Base-by-base conservation (phyloP, 108 stramenopile species). In the Halocafeteria seosinensis region DNA sequence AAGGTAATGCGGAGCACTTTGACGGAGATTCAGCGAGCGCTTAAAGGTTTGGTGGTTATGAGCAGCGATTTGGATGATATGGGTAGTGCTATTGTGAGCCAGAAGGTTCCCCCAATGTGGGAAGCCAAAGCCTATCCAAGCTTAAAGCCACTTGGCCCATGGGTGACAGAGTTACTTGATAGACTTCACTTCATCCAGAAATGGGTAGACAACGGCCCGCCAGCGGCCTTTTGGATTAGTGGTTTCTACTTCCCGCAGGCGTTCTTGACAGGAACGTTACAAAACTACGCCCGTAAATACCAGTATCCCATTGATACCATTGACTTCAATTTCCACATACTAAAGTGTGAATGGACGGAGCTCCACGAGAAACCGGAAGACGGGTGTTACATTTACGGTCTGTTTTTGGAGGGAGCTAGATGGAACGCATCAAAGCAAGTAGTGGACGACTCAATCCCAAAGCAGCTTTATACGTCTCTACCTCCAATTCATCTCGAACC, bases 221-320 rank as follows among this genome's bases (percentile, higher is more conserved):
- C 83, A 3, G 37, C 71, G 23, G 64, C 64, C 12, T 80, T 78
- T 55, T 84, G 83, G 83, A 78, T 84, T 50, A 72, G 73, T 26
- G 83, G 81, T 5, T 84, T 84, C 61, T 84, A 82, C 71, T 84
- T 84, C 50, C 83, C 81, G 12, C 74, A 75, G 69, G 72, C 81
- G 24, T 84, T 84, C 69, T 67, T 84, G 35, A 84, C 83, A n/a
- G 83, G 79, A 13, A 73, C 68, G 6, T 59, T 80, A 60, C 83
- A 84, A 70, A 84, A 84, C 53, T 78, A 71, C 37, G 83, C 83
- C 1, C 51, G 82, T 27, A 71, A 72, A 47, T 55, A 78, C 37
- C 51, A 57, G 17, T 52, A 77, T 25, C 79, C 82, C 17, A 79
- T 83, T 47, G 82, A 83, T 60, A 79, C 80, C 23, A 65, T 78